Evolutionary conservation across 1,139 yeast species (phyloP).

Genomic region (Ogataea hybrid): DNA sequence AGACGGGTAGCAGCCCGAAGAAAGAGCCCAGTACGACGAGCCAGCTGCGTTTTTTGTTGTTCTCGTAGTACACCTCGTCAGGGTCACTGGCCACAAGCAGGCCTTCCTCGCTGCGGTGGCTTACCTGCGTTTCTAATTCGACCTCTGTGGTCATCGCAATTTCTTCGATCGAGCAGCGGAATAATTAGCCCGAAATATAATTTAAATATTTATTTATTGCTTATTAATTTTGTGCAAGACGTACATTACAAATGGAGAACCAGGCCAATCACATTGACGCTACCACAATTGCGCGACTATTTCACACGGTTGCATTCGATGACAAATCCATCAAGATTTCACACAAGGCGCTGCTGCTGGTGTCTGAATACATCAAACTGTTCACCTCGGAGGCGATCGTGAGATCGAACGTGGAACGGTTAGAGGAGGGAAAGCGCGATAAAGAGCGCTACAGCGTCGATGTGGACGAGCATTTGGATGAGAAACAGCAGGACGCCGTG

Average conservation of each 20-base stretch:
- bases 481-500: slow-evolving; percentile 25
- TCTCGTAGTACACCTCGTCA: neutral
- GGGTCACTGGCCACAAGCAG: neutral
- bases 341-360: slow-evolving; percentile 44
- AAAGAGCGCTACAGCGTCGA: slow-evolving; percentile 16
- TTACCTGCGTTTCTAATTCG: neutral
- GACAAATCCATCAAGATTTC: slow-evolving; percentile 27
- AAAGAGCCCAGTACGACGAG: slow-evolving; percentile 60
- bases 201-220: neutral
- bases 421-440: slow-evolving; percentile 22
- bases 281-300: slow-evolving; percentile 52
- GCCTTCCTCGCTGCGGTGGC: neutral
- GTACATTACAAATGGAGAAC: neutral
- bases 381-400: slow-evolving; percentile 64
- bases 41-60: slow-evolving; percentile 48
- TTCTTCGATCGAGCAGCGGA: too few species aligned
- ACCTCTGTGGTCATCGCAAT: neutral
- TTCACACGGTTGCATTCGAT: slow-evolving; percentile 52
- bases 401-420: slow-evolving; percentile 55
- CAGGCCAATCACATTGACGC: slow-evolving; percentile 32
- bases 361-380: slow-evolving; percentile 56
- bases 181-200: too few species aligned
- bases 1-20: slow-evolving; percentile 56
- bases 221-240: neutral
- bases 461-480: slow-evolving; percentile 5